A percentile compares a stretch with the other conserved stretches of the same genome.
Evolutionary conservation across 129 eudicot genomes (phyloP).

Genomic region (Mikania micrantha): DNA sequence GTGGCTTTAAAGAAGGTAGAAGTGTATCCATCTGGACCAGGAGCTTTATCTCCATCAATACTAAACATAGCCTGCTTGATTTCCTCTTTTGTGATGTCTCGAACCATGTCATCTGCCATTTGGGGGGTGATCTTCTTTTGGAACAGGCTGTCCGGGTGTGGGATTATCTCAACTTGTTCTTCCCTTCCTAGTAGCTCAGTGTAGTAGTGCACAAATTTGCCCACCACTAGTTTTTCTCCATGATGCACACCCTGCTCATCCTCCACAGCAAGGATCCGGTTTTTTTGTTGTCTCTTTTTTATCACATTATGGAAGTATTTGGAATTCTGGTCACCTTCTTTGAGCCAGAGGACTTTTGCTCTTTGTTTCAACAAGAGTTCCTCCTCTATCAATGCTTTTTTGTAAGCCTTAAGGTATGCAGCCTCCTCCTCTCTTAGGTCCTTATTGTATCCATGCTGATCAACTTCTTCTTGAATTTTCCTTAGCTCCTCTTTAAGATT

Average conservation of each 20-base stretch:
- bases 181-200: too few relatives aligned
- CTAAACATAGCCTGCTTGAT: background rate
- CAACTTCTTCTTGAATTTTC: too few relatives aligned
- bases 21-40: background rate
- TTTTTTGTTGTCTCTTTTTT: background rate
- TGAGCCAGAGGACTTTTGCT: background rate
- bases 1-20: background rate
- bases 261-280: background rate
- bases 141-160: background rate
- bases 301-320: background rate
- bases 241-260: background rate
- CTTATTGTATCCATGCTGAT: too few relatives aligned
- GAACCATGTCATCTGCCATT: background rate
- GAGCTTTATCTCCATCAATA: background rate
- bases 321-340: background rate
- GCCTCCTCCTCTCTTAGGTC: background rate
- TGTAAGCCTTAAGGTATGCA: background rate
- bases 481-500: too few relatives aligned
- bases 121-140: accelerated
- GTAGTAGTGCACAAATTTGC: background rate
- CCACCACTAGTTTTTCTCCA: background rate
- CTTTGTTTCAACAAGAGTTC: background rate
- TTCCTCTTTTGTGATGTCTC: background rate
- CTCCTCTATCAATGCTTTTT: background rate
- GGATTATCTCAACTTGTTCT: too few relatives aligned